Conservation (phyloP, 371 early-diverging fungal genomes). For the Nematocida homosporus region DNA sequence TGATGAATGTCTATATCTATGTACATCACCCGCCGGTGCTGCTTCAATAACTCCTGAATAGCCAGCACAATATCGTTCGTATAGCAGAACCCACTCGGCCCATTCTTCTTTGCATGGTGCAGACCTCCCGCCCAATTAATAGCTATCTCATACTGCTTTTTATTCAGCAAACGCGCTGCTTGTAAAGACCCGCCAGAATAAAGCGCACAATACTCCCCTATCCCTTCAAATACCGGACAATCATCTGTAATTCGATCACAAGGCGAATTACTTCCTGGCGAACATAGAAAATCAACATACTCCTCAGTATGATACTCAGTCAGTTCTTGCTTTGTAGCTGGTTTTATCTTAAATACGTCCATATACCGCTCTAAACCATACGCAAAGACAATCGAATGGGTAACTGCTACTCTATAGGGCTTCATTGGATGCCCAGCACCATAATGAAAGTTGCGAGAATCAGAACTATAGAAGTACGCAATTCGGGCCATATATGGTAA, state of each 20-base stretch:
- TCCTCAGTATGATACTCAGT: conserved; percentile 53
- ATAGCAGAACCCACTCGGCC: conserved; percentile 96
- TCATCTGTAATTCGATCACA: conserved; percentile 69
- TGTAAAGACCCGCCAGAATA: conserved; percentile 59
- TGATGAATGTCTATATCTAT: conserved; percentile 98
- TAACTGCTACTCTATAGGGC: conserved; percentile 67
- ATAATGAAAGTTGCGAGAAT: conserved; percentile 66
- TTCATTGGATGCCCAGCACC: conserved; percentile 69
- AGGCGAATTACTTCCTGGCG: not conserved
- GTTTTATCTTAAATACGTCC: conserved; percentile 70
- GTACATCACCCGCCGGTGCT: conserved; percentile 88
- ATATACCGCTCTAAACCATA: conserved; percentile 66
- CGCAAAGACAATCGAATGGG: conserved; percentile 66
- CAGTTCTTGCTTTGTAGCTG: conserved; percentile 46
- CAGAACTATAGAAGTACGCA: conserved; percentile 67
- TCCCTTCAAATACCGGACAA: conserved; percentile 72
- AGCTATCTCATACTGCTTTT: conserved; percentile 81
- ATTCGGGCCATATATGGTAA: conserved; percentile 45
- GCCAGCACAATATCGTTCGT: conserved; percentile 96
- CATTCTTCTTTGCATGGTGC: conserved; percentile 91
- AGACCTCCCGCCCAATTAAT: conserved; percentile 98
- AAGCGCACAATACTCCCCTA: conserved; percentile 69
- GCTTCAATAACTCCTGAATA: conserved; percentile 84
- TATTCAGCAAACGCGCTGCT: conserved; percentile 81
- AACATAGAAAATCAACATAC: conserved; percentile 35